A percentile compares a stretch with the other conserved stretches of the same genome.
Conservation (phyloP, 106 monocot species). For the Allium cepa region DNA sequence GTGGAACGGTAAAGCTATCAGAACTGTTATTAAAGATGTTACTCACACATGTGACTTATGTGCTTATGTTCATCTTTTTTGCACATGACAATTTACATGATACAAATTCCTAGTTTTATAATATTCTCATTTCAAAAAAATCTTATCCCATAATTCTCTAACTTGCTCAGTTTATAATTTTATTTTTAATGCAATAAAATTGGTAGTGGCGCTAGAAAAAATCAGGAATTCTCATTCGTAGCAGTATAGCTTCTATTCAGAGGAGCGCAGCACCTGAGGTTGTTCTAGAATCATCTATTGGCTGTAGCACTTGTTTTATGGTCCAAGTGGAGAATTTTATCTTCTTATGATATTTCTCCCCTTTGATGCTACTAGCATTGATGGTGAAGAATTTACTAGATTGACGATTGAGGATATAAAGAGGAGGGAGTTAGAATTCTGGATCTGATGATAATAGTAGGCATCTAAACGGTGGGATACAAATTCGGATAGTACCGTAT, state of each 20-base stretch:
- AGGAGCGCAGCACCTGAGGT: conserved; percentile 96
- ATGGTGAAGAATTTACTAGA: conserved; percentile 98
- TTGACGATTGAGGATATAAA: conserved; percentile 71
- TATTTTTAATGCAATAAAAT: conserved; percentile 16
- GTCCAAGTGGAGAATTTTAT: neutral
- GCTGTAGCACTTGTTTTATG: neutral
- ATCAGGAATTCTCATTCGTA: conserved; percentile 85
- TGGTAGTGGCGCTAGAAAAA: conserved; percentile 87
- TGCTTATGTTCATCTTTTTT: no score
- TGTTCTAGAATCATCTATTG: conserved; percentile 1
- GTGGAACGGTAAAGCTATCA: no score
- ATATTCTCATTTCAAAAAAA: neutral
- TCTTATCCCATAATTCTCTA: conserved; percentile 3
- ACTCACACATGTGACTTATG: neutral
- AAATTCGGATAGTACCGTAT: no score
- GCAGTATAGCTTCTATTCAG: conserved; percentile 94
- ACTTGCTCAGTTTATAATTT: neutral
- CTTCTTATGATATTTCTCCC: neutral
- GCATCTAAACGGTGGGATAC: no score
- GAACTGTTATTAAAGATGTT: no score
- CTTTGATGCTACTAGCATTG: conserved; percentile 92
- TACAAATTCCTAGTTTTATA: neutral
- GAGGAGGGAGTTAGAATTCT: conserved; percentile 19
- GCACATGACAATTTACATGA: neutral
- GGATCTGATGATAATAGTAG: conserved; percentile 63